Base-by-base conservation (phyloP, 2,329 filamentous ascomycete species). In the Sclerotinia borealis region DNA sequence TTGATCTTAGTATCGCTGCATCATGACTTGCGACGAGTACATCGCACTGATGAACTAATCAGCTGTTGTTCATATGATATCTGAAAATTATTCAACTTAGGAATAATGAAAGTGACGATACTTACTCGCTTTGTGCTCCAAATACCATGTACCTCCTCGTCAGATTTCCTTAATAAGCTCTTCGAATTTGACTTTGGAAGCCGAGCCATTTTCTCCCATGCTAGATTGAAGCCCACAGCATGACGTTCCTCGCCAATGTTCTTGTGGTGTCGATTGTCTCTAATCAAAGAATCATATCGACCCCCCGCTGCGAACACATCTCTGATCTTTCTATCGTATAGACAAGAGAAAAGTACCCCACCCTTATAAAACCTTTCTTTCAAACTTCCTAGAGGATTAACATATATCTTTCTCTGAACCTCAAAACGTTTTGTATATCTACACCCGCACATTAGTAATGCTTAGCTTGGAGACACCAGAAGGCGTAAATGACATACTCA, bases 271-370 rank as follows among this genome's bases (percentile, higher is more conserved):
- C 88, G 85, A 72, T 96, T 90, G 65, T 96, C 90, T 73, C 87
- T 87, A 68, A 99, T 93, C 25, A 99, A 79, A 54, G 86, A 86
- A 74, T 99, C 96, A 74, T 99, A 99, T 55, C 95, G 86, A 2
- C 95, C 95, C 58, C 96, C 95, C 37, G 93, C 95, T 7, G 93
- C 95, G 72, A 98, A 92, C 0, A 98, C 91, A 69, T 95, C 89
- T 69, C 85, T 87, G 66, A 88, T 84, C 74, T 92, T 96, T 66
- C 85, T 87, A 74, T 98, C 93, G 67, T 93, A 92, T 2, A 97
- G 78, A 71, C 92, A 97, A 66, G 96, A 91, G 74, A 99, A 98
- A 49, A 98, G 80, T 34, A 98, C 81, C 9, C 93, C 93, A 1
- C 90, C 89, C 22, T 85, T 80, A 75, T 95, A 99, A 74, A 98